phyloP scores from a whole-genome alignment of 305 asterid species.

The Galium porrigens region DNA sequence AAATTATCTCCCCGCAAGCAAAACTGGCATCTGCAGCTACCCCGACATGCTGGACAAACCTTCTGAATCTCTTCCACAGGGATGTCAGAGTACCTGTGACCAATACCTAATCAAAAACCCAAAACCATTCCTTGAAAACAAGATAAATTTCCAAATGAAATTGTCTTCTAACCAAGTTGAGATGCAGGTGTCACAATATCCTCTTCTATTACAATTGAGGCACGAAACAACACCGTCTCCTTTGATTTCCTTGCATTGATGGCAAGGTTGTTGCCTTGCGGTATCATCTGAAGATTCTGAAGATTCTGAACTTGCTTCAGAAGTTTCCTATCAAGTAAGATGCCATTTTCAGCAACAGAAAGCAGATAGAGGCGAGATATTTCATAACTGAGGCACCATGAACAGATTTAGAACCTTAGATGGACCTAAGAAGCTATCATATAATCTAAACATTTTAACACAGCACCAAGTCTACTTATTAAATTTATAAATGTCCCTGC shows the following conservation, averaged over 20 bases:
- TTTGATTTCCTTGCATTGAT: conserved; percentile 63
- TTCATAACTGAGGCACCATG: neutral
- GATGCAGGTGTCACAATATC: conserved; percentile 80
- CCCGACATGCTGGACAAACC: conserved; percentile 91
- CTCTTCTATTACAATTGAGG: conserved; percentile 78
- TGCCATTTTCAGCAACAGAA: conserved; percentile 12
- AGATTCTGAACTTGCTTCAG: conserved; percentile 60
- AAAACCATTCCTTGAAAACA: conserved; percentile 9
- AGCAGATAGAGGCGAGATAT: conserved; percentile 5
- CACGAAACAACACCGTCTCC: conserved; percentile 61
- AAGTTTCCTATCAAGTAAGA: conserved; percentile 39
- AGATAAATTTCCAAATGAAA: neutral
- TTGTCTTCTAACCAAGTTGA: conserved; percentile 52
- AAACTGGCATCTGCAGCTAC: conserved; percentile 76
- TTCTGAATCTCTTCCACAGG: conserved; percentile 61
- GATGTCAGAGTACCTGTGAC: conserved; percentile 66
- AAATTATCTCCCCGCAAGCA: conserved; percentile 89
- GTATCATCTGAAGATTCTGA: conserved; percentile 70
- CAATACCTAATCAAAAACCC: conserved; percentile 20
- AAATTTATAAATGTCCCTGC: neutral
- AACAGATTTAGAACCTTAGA: conserved; percentile 1
- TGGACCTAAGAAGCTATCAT: neutral
- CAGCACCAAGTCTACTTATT: neutral
- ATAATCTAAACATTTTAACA: neutral
- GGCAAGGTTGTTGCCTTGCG: conserved; percentile 76